These are phyloP conservation scores for Coemansia sp. DNA, from an alignment of 192 early-diverging fungal species.

Conservation along the genomic window DNA sequence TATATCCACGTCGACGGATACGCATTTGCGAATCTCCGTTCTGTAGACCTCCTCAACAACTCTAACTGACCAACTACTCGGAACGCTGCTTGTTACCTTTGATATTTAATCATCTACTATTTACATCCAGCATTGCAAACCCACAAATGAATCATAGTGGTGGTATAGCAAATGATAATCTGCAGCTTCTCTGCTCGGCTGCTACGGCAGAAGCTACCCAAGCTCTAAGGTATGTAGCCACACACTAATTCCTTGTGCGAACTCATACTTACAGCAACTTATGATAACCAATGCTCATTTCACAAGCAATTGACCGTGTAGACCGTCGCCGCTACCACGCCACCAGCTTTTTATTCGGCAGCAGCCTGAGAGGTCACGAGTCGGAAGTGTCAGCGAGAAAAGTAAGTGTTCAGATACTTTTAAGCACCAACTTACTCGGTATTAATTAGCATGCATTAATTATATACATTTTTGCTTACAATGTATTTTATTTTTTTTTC, in stretches of 20 bases:
- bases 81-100: background rate
- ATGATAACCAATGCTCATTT: background rate
- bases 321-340: constrained; percentile 2
- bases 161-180: constrained; percentile 24
- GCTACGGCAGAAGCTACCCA: constrained; percentile 29
- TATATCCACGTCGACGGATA: background rate
- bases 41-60: background rate
- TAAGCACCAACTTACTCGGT: background rate
- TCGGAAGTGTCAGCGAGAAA: constrained; percentile 90
- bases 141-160: constrained; percentile 4
- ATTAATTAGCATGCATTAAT: background rate
- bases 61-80: background rate
- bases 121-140: background rate
- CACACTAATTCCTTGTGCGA: background rate
- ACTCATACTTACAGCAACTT: background rate
- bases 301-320: constrained; percentile 1
- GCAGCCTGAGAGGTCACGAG: constrained; percentile 85
- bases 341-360: constrained; percentile 70
- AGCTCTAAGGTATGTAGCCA: background rate
- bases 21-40: background rate
- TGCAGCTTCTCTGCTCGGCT: constrained; percentile 50
- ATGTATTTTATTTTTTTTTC: background rate
- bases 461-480: background rate
- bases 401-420: constrained; percentile 48
- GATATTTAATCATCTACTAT: background rate